Base-by-base conservation (phyloP, 202 grass and related monocot genomes). In the Zoysia matrella region DNA sequence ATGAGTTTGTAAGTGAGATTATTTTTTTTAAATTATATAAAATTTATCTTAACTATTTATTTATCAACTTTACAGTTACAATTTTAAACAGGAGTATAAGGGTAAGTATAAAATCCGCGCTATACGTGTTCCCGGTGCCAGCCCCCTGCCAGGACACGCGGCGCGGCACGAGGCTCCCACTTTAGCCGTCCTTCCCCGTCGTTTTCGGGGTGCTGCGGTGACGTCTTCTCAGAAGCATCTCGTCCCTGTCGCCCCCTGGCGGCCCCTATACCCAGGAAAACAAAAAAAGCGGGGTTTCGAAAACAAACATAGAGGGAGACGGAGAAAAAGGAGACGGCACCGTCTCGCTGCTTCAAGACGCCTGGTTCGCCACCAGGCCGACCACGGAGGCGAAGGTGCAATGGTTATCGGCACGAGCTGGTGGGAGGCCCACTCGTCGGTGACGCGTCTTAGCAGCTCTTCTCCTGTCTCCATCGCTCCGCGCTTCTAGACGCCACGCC, bases 201-300 rank as follows among this genome's bases (percentile, higher is more conserved):
- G 15, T 45, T 69, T 36, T 79, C 51, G 10, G 39, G 41, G 61
- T 55, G 50, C 2, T 47, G 43, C 49, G 39, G 22, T 22, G 22
- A 22, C 22, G 43, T 48, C 63, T 44, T 36, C n/a, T 63, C 51
- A 47, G 86, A 88, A 73, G 8, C 39, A 43, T 83, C 86, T 83
- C 41, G 86, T 73, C 11, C 18, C 58, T 61, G 18, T 61, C 9
- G 43, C 74, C 15, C 43, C 22, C 22, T 22, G 22, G 5, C 15
- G 42, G 1, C 48, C 41, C 49, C 4, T 22, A 22, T 22, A 22
- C 22, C 22, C 22, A 22, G 22, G 22, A 22, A 22, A 22, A 22
- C 22, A 22, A 22, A 22, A 22, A 22, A 22, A 22, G 22, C 22
- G 22, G 22, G 22, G 22, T 22, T 22, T 22, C 22, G 22, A 22